These are phyloP conservation scores for Ganoderma multipileum DNA, from an alignment of 1,284 basidiomycete genomes.

Conservation along the genomic window DNA sequence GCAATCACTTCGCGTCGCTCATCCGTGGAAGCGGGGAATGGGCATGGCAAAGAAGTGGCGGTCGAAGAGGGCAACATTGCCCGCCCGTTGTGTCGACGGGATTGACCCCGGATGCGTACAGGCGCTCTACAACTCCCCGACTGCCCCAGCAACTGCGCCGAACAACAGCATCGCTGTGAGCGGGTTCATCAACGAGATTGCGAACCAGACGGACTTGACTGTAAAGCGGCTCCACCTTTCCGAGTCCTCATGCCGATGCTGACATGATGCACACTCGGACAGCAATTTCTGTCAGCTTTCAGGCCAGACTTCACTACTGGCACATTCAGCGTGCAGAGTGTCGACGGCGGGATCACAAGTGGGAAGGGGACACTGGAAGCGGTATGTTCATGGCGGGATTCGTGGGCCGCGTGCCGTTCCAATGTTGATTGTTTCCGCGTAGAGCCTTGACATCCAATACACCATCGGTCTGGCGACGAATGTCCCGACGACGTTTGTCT, in stretches of 20 bases:
- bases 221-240: conserved; percentile 39
- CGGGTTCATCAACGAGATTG: conserved; percentile 58
- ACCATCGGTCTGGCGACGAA: conserved; percentile 65
- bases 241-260: no score
- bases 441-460: conserved; percentile 63
- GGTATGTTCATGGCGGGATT: conserved; percentile 33
- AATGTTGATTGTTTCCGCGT: conserved; percentile 52
- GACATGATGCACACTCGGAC: neutral
- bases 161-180: conserved; percentile 58
- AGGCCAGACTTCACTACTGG: conserved; percentile 4
- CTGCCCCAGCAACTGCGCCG: conserved; percentile 48
- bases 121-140: conserved; percentile 54
- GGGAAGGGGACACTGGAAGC: neutral
- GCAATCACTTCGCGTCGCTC: neutral
- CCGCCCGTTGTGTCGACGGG: conserved; percentile 9
- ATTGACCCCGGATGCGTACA: conserved; percentile 61
- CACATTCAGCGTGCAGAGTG: neutral
- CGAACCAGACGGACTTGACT: conserved; percentile 52
- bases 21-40: neutral
- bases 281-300: conserved; percentile 48
- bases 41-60: neutral
- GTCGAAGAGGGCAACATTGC: neutral
- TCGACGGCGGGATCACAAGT: neutral
- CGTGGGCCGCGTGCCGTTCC: conserved; percentile 35
- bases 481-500: conserved; percentile 33